Evolutionary conservation across 2,329 filamentous ascomycete species (phyloP), one percentile per base, ranked within the genome.

Genomic region (Escovopsis sp.): DNA sequence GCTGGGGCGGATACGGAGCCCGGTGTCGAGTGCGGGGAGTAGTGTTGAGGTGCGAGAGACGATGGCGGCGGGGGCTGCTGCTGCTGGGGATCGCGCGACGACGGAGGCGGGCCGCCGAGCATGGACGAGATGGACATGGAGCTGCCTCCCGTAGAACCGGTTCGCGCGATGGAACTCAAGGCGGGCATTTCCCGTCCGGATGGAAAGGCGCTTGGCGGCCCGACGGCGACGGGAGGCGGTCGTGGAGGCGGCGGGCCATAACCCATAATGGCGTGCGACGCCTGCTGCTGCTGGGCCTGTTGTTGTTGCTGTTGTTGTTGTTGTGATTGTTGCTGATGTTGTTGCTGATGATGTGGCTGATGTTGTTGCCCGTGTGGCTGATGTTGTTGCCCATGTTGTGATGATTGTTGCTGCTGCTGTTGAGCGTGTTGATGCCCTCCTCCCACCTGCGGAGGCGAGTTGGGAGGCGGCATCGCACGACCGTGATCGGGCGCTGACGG

Each of bases 71-170:
- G 21, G 11, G 21, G 61, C 52, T 34, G 56, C 21, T 25, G 21
- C 7, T 25, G 54, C 42, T 58, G 56, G 10, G 55, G 49, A 27
- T 68, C 65, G 35, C 65, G 60, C 37, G 53, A 54, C 18, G 55
- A 51, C 3, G 60, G 52, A 27, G 61, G 57, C 33, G 67, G 65
- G 1, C 66, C 68, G 14, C 70, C 70, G 5, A 75, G 55, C 68
- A 75, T 72, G 5, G 69, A 66, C 2, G 68, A 72, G 52, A 75
- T 73, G 15, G 70, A 73, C 70, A 75, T 75, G 49, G 66, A 68
- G 49, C 67, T 70, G 30, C 63, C 62, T 0, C 58, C 57, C 37
- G 56, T 61, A 37, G 50, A 51, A 17, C 58, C 62, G 4, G 65
- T 57, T 39, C 70, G 60, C 18, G 63, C 51, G 15, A 74, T 53